These are phyloP conservation scores for Clarireedia hainanense DNA, from an alignment of 2,329 filamentous ascomycete genomes.

Conservation along the genomic window DNA sequence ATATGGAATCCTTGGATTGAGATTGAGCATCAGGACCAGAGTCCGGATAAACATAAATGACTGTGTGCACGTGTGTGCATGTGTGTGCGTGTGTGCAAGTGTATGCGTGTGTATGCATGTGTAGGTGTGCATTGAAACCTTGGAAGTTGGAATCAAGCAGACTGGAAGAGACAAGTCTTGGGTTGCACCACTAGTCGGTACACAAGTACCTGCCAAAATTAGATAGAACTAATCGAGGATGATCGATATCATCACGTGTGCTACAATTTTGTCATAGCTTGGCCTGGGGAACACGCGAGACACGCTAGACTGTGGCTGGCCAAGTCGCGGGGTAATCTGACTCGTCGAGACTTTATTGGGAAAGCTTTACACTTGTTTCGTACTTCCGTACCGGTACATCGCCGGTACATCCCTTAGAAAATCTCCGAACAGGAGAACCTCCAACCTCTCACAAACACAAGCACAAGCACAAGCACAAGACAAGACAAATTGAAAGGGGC, in stretches of 20 bases:
- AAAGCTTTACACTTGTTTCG: neutral
- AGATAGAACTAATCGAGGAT: too few relatives aligned
- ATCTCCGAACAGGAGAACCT: neutral
- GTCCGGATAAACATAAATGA: too few relatives aligned
- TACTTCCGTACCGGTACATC: too few relatives aligned
- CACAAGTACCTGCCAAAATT: too few relatives aligned
- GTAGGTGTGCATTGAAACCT: too few relatives aligned
- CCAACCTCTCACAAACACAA: neutral
- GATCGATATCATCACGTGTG: neutral
- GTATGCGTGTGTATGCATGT: too few relatives aligned
- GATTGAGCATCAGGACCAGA: too few relatives aligned
- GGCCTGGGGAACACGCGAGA: neutral
- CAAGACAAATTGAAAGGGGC: neutral
- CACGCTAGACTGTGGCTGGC: neutral
- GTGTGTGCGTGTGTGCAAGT: too few relatives aligned
- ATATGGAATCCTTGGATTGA: neutral
- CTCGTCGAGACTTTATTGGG: neutral
- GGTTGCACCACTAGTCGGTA: too few relatives aligned
- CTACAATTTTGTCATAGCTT: neutral
- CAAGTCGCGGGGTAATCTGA: neutral
- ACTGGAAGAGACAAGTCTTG: too few relatives aligned
- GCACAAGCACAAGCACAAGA: neutral
- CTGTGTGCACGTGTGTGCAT: too few relatives aligned
- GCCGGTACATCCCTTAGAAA: neutral
- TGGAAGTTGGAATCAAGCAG: too few relatives aligned